phyloP scores from a whole-genome alignment of 2,329 filamentous ascomycete genomes.

The Sclerotinia nivalis region DNA sequence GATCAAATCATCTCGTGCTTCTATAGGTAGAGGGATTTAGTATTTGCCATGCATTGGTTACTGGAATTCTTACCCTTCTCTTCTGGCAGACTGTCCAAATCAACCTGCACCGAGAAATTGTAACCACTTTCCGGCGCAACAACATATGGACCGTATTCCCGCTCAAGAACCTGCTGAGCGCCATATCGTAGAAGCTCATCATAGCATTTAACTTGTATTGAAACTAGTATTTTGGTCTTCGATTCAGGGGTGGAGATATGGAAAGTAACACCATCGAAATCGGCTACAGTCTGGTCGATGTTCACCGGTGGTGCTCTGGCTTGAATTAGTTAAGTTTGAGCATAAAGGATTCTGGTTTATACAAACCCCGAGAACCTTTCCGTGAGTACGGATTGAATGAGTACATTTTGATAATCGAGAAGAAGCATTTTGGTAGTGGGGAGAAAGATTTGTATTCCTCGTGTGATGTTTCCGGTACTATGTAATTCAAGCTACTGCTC shows the following conservation, averaged over 20 bases:
- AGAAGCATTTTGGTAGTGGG: constrained; percentile 68
- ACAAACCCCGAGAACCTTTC: constrained; percentile 69
- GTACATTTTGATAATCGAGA: constrained; percentile 97
- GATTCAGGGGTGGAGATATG: constrained; percentile 95
- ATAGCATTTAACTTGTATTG: constrained; percentile 93
- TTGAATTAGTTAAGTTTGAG: constrained; percentile 33
- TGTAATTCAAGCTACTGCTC: constrained; percentile 19
- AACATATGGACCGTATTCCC: constrained; percentile 93
- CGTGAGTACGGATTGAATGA: constrained; percentile 93
- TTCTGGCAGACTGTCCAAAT: constrained; percentile 81
- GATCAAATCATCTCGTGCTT: constrained; percentile 83
- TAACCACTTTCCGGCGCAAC: constrained; percentile 85
- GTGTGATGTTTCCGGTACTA: not conserved
- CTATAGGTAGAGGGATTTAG: constrained; percentile 42
- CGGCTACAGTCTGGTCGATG: constrained; percentile 97
- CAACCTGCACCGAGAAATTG: constrained; percentile 91
- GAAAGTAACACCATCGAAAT: constrained; percentile 98
- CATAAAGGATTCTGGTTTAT: constrained; percentile 1
- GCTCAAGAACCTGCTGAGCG: constrained; percentile 84
- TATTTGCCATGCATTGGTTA: constrained; percentile 1
- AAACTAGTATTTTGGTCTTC: constrained; percentile 93
- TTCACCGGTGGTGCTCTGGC: constrained; percentile 76
- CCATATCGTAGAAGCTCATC: constrained; percentile 90
- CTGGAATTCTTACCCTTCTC: constrained; percentile 61
- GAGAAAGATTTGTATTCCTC: not conserved